Evolutionary conservation across 2,329 filamentous ascomycete genomes (phyloP).

Genomic region (Cladosporium sp.): DNA sequence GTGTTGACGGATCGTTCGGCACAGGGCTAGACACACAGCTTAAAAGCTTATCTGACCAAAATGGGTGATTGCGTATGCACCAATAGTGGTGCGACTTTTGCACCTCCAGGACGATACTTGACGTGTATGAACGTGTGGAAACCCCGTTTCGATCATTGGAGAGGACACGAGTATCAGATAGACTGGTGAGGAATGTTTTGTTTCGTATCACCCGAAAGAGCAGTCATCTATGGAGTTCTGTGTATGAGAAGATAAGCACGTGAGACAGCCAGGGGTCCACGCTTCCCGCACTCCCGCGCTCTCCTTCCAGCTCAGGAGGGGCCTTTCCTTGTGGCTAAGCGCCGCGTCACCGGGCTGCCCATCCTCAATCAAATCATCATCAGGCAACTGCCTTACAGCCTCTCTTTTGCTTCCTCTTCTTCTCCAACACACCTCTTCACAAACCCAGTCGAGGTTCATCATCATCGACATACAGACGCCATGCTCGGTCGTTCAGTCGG

Average conservation of each 20-base stretch:
- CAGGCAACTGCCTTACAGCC: background rate
- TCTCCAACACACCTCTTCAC: background rate
- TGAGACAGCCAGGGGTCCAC: background rate
- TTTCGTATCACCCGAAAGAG: too few species aligned
- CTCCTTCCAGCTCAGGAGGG: background rate
- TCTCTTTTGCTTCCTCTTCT: background rate
- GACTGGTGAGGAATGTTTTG: too few species aligned
- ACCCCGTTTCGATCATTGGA: too few species aligned
- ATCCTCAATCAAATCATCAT: background rate
- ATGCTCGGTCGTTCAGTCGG: constrained; percentile 13
- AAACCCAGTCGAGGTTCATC: background rate
- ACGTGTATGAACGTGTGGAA: too few species aligned
- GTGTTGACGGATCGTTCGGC: background rate
- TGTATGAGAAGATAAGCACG: too few species aligned
- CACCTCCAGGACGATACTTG: too few species aligned
- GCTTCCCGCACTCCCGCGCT: background rate
- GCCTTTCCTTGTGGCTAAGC: too few species aligned
- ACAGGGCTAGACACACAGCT: background rate
- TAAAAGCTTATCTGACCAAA: background rate
- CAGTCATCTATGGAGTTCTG: too few species aligned
- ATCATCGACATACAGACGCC: background rate
- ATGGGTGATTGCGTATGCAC: background rate
- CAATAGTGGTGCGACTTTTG: too few species aligned
- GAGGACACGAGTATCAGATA: too few species aligned
- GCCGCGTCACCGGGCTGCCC: background rate